These are phyloP conservation scores for Evansstolkia leycettana DNA, from an alignment of 495 filamentous ascomycete genomes.

Conservation along the genomic window DNA sequence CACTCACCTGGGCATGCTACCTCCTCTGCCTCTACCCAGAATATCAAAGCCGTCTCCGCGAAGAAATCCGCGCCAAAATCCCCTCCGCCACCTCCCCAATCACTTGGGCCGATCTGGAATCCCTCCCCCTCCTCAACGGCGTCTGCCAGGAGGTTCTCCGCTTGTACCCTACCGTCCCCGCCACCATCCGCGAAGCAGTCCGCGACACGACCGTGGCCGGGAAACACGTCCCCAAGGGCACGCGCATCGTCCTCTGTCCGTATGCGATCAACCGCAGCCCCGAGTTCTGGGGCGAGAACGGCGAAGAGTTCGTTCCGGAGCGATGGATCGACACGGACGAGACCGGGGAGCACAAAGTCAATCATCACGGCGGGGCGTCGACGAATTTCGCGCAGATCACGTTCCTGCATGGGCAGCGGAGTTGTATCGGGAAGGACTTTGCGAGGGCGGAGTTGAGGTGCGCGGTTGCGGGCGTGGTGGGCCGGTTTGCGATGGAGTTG, in stretches of 20 bases:
- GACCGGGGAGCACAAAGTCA: slow-evolving; percentile 12
- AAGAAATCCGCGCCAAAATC: slow-evolving; percentile 32
- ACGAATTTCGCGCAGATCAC: slow-evolving; percentile 37
- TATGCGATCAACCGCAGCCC: slow-evolving; percentile 29
- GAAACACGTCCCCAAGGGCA: slow-evolving; percentile 31
- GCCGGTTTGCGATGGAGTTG: slow-evolving; percentile 42
- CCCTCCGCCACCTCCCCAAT: slow-evolving; percentile 18
- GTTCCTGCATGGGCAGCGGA: slow-evolving; percentile 35
- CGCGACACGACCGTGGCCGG: slow-evolving; percentile 32
- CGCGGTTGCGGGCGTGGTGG: slow-evolving; percentile 24
- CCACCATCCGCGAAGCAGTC: slow-evolving; percentile 34
- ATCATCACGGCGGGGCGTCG: slow-evolving; percentile 26
- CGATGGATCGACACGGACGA: slow-evolving; percentile 36
- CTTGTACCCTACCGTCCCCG: slow-evolving; percentile 37
- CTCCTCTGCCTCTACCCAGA: slow-evolving; percentile 35
- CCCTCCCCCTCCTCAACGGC: slow-evolving; percentile 39
- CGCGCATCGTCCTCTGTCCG: slow-evolving; percentile 29
- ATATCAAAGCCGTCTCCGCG: slow-evolving; percentile 31
- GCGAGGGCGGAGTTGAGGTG: slow-evolving; percentile 28
- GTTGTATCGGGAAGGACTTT: slow-evolving; percentile 40
- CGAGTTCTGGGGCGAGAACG: slow-evolving; percentile 29
- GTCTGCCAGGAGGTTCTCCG: slow-evolving; percentile 39
- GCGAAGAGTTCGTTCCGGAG: slow-evolving; percentile 30
- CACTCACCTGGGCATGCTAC: slow-evolving; percentile 40
- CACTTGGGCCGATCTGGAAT: slow-evolving; percentile 29